Evolutionary conservation across 306 rosid genomes (phyloP).

Genomic region (Cucumis hystrix): DNA sequence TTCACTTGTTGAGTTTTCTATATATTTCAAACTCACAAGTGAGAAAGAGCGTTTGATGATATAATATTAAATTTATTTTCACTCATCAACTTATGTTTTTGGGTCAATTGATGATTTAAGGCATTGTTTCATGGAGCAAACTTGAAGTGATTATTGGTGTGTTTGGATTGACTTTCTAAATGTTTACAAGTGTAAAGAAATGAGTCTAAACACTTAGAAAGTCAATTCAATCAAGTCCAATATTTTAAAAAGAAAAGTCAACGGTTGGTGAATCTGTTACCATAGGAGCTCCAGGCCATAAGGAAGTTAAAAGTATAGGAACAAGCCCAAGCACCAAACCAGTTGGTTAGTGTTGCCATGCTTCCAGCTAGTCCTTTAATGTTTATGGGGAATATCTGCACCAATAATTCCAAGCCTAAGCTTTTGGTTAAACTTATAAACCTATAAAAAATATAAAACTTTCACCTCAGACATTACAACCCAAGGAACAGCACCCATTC

Average conservation of each 20-base stretch:
- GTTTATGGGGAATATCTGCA: slow-evolving; percentile 81
- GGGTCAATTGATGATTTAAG: too few relatives aligned
- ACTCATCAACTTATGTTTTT: too few relatives aligned
- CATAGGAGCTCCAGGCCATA: slow-evolving; percentile 78
- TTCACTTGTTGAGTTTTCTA: too few relatives aligned
- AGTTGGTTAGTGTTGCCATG: slow-evolving; percentile 70
- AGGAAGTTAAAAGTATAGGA: slow-evolving; percentile 86
- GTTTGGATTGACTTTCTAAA: too few relatives aligned
- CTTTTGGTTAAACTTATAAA: background rate
- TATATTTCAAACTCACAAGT: too few relatives aligned
- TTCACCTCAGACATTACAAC: slow-evolving; percentile 90
- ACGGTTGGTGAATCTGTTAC: slow-evolving; percentile 10
- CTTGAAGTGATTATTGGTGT: background rate
- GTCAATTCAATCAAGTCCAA: too few relatives aligned
- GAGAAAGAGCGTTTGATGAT: too few relatives aligned
- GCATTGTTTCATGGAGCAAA: background rate
- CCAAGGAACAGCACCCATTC: slow-evolving; percentile 99
- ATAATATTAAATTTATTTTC: too few relatives aligned
- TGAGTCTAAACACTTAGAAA: too few relatives aligned
- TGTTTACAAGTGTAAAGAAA: too few relatives aligned
- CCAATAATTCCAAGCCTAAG: background rate
- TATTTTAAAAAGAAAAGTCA: background rate
- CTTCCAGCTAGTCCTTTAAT: slow-evolving; percentile 83
- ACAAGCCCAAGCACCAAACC: slow-evolving; percentile 89
- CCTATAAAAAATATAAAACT: background rate